These are phyloP conservation scores for Copromyces sp. DNA, from an alignment of 495 filamentous ascomycete genomes.

Conservation along the genomic window DNA sequence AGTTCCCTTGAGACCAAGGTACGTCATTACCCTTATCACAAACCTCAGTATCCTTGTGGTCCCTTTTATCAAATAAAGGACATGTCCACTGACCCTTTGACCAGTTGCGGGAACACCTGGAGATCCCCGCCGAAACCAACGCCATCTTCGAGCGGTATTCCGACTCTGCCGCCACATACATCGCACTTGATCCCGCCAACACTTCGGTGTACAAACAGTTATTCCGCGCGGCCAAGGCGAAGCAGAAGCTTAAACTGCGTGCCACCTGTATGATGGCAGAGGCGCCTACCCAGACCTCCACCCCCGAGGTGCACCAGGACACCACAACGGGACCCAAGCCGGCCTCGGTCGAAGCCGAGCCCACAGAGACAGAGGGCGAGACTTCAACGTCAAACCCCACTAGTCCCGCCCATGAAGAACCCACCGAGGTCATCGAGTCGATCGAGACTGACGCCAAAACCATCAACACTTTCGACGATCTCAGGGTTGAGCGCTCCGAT, in stretches of 20 bases:
- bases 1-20: conserved; percentile 77
- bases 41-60: background rate
- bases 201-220: conserved; percentile 88
- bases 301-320: background rate
- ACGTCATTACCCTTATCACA: conserved; percentile 27
- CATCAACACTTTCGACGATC: background rate
- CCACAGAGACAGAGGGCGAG: conserved; percentile 7
- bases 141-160: conserved; percentile 90
- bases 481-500: background rate
- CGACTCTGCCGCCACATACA: conserved; percentile 75
- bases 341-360: conserved; percentile 14
- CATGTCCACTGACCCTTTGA: conserved; percentile 12
- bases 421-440: conserved; percentile 1
- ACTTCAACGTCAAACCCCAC: background rate
- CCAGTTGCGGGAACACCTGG: conserved; percentile 67
- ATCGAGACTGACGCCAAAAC: conserved; percentile 1
- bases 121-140: conserved; percentile 54
- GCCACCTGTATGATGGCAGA: conserved; percentile 35
- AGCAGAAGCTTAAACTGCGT: conserved; percentile 89
- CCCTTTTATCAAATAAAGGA: background rate
- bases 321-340: conserved; percentile 15
- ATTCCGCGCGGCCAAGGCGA: conserved; percentile 93
- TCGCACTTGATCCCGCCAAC: conserved; percentile 70
- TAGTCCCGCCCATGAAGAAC: conserved; percentile 2
- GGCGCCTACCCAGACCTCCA: background rate